A percentile compares a stretch with the other conserved stretches of the same genome.
These are phyloP conservation scores for Leccinum subspadiceum DNA, from an alignment of 1,284 basidiomycete genomes.

Conservation along the genomic window DNA sequence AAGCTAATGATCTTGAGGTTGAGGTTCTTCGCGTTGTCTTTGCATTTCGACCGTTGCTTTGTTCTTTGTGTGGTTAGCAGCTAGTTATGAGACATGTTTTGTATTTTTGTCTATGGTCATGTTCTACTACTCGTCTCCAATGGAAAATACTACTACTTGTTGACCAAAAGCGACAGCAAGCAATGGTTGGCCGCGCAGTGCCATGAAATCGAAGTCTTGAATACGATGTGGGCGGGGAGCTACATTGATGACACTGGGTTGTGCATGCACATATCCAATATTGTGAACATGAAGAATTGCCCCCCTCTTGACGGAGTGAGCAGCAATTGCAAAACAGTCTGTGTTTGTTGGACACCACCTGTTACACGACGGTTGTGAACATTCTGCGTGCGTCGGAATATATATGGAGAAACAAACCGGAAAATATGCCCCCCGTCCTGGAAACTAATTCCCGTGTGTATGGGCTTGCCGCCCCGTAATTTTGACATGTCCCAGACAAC, in stretches of 20 bases:
- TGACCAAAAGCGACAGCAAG: constrained; percentile 65
- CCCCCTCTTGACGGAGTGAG: constrained; percentile 54
- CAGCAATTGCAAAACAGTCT: constrained; percentile 72
- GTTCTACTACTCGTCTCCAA: constrained; percentile 42
- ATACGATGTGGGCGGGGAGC: constrained; percentile 61
- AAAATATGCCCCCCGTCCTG: constrained; percentile 65
- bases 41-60: constrained; percentile 1
- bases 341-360: constrained; percentile 77
- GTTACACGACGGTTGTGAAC: constrained; percentile 9
- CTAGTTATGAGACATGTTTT: constrained; percentile 16
- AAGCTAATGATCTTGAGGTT: constrained; percentile 11
- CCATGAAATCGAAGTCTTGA: constrained; percentile 74
- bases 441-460: constrained; percentile 55
- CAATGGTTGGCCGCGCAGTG: constrained; percentile 52
- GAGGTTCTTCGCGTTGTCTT: not conserved
- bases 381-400: not conserved
- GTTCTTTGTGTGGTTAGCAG: constrained; percentile 10
- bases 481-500: constrained; percentile 73
- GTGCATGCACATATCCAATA: constrained; percentile 56
- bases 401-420: constrained; percentile 43
- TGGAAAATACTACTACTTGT: constrained; percentile 49
- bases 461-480: constrained; percentile 70
- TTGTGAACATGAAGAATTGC: constrained; percentile 71
- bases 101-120: constrained; percentile 17
- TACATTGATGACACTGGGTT: constrained; percentile 58